Evolutionary conservation across 192 early-diverging fungal species (phyloP), one percentile per base, ranked within the genome.

Genomic region (Allomyces javanicus): DNA sequence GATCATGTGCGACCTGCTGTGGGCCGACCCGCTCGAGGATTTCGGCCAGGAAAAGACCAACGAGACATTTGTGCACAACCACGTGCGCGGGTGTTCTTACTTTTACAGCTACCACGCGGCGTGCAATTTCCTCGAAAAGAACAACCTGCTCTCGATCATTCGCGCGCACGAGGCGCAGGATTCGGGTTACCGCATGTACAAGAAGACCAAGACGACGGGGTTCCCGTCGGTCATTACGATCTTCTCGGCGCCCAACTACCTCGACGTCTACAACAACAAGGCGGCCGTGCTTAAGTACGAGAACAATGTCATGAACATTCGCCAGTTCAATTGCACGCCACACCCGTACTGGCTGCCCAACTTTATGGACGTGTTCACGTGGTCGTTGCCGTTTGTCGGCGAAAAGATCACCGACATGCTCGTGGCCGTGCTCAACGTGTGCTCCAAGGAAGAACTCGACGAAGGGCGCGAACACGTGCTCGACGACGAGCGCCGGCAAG

Each of bases 381-480:
- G 95, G 93, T 91, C 89, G 27, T 74, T 98, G 67, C 94, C 94
- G 9, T 97, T 97, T 79, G 91, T 97, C 23, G 93, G 94, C 26
- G 94, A 97, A 79, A 97, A 97, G 71, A 91, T 96, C 71, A 94
- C 93, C 11, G 93, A 98, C 65, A 98, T 98, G 93, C 75, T 98
- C 58, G 70, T 96, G 63, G 92, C 87, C 12, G 91, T 96, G 68
- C 77, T 98, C 61, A 91, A 90, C 72, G 92, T 93, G 50, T 96
- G 93, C 77, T 93, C 85, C 78, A 91, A 95, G 73, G 92, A 94
- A 65, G 96, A 98, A 77, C 77, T 96, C 21, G 79, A 75, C 50
- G 33, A 40, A 40, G 81, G 86, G 67, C 86, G 85, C 50, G 81
- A 81, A 21, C 66, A 65, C 63, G 22, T 58, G 68, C 61, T 87